These are phyloP conservation scores for Mycogone perniciosa DNA, from an alignment of 2,329 filamentous ascomycete species.

Conservation along the genomic window DNA sequence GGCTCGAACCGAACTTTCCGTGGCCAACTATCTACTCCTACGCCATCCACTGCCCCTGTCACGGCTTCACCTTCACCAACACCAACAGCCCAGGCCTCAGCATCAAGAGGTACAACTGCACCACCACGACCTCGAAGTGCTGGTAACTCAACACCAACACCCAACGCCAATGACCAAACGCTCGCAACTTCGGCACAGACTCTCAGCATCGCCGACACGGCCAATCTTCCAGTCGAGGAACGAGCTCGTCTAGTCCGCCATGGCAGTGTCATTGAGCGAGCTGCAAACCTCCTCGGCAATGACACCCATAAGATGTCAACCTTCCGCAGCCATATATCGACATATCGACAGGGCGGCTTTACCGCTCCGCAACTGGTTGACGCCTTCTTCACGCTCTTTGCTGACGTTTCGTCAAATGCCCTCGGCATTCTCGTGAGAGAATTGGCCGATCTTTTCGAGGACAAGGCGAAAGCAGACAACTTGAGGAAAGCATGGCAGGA, in stretches of 20 bases:
- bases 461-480: constrained; percentile 63
- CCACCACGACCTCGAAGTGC: constrained; percentile 12
- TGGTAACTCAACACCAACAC: constrained; percentile 16
- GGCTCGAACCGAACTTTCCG: constrained; percentile 76
- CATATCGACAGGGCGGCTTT: constrained; percentile 64
- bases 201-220: constrained; percentile 44
- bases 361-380: constrained; percentile 75
- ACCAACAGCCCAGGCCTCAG: constrained; percentile 9
- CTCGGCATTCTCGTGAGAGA: constrained; percentile 87
- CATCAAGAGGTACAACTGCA: background rate
- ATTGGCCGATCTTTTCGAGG: constrained; percentile 86
- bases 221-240: constrained; percentile 63
- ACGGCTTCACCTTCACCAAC: constrained; percentile 18
- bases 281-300: constrained; percentile 71
- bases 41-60: constrained; percentile 17
- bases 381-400: constrained; percentile 77
- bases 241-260: constrained; percentile 76
- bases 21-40: constrained; percentile 60
- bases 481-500: constrained; percentile 86
- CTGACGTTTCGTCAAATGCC: constrained; percentile 68
- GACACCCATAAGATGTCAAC: constrained; percentile 65
- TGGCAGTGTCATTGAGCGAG: constrained; percentile 77
- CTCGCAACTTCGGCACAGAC: constrained; percentile 38
- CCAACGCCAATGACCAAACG: constrained; percentile 19
- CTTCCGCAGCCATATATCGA: constrained; percentile 75